phyloP scores from a whole-genome alignment of 2,329 filamentous ascomycete species.

The Arthroderma sp. region DNA sequence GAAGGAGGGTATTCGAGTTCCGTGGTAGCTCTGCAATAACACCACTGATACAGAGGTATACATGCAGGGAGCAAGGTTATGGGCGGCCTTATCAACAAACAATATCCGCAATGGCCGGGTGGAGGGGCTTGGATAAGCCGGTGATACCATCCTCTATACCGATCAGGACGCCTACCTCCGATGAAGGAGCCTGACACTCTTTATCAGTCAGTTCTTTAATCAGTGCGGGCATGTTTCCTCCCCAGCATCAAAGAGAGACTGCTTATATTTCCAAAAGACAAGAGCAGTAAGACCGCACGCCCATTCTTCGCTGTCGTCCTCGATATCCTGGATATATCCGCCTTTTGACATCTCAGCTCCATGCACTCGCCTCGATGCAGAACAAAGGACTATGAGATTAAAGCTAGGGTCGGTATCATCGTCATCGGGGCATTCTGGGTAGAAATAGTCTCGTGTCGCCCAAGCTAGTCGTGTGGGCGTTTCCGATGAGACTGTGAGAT shows the following conservation, averaged over 20 bases:
- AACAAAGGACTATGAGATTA: slow-evolving; percentile 70
- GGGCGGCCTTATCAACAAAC: neutral
- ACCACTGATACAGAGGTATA: neutral
- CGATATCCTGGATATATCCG: slow-evolving; percentile 85
- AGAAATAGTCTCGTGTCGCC: slow-evolving; percentile 55
- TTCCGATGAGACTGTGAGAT: neutral
- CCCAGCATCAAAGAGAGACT: slow-evolving; percentile 44
- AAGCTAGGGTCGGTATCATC: slow-evolving; percentile 38
- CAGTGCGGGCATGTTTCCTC: slow-evolving; percentile 51
- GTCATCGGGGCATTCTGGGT: slow-evolving; percentile 32
- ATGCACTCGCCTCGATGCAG: slow-evolving; percentile 59
- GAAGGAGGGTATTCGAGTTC: neutral
- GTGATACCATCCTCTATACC: too few relatives aligned
- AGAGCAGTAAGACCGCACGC: slow-evolving; percentile 62
- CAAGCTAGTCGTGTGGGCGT: slow-evolving; percentile 61
- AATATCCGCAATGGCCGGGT: too few relatives aligned
- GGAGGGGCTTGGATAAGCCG: too few relatives aligned
- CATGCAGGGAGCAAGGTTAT: neutral
- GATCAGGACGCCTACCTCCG: slow-evolving; percentile 19
- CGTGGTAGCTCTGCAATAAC: neutral
- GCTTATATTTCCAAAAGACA: slow-evolving; percentile 64
- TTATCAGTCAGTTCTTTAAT: slow-evolving; percentile 34
- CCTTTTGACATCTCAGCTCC: slow-evolving; percentile 56
- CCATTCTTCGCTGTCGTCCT: slow-evolving; percentile 93
- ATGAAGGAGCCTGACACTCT: slow-evolving; percentile 12